These are phyloP conservation scores for Aspergillus diversus DNA, from an alignment of 495 filamentous ascomycete genomes.

Conservation along the genomic window DNA sequence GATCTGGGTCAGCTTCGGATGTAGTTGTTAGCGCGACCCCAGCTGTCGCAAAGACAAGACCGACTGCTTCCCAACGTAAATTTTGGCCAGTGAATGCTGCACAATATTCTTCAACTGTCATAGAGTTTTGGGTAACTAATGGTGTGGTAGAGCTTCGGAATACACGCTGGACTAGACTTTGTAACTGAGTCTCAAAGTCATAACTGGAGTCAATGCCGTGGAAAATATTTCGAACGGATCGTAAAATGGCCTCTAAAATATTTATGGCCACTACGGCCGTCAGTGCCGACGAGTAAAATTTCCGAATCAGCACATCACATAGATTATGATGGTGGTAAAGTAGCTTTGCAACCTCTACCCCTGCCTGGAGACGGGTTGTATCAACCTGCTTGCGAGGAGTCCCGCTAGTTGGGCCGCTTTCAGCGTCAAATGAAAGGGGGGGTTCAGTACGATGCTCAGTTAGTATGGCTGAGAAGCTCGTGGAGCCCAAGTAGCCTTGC, in stretches of 20 bases:
- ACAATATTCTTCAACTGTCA: slow-evolving; percentile 42
- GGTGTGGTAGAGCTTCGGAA: slow-evolving; percentile 40
- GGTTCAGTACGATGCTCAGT: slow-evolving; percentile 44
- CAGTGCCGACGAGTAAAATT: slow-evolving; percentile 30
- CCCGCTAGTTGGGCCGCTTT: slow-evolving; percentile 35
- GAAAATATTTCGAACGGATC: slow-evolving; percentile 33
- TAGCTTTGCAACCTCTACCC: slow-evolving; percentile 45
- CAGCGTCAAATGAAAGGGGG: slow-evolving; percentile 40
- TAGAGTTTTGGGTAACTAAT: slow-evolving; percentile 31
- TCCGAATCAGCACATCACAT: slow-evolving; percentile 32
- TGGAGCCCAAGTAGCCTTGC: slow-evolving; percentile 54
- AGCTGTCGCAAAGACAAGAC: slow-evolving; percentile 53
- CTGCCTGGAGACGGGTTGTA: slow-evolving; percentile 41
- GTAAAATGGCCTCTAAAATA: slow-evolving; percentile 34
- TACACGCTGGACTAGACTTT: slow-evolving; percentile 34
- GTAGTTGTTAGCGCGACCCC: slow-evolving; percentile 46
- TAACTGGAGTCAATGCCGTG: slow-evolving; percentile 24
- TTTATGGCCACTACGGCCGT: slow-evolving; percentile 30
- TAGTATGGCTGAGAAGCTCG: slow-evolving; percentile 53
- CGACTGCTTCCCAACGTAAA: slow-evolving; percentile 64
- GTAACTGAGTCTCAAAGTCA: slow-evolving; percentile 35
- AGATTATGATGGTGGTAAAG: slow-evolving; percentile 37
- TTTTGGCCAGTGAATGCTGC: slow-evolving; percentile 52
- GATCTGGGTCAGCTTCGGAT: slow-evolving; percentile 39
- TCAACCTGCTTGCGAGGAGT: slow-evolving; percentile 32